Conservation (phyloP, 805 yeast species). For the Yamadazyma paraphyllophila region DNA sequence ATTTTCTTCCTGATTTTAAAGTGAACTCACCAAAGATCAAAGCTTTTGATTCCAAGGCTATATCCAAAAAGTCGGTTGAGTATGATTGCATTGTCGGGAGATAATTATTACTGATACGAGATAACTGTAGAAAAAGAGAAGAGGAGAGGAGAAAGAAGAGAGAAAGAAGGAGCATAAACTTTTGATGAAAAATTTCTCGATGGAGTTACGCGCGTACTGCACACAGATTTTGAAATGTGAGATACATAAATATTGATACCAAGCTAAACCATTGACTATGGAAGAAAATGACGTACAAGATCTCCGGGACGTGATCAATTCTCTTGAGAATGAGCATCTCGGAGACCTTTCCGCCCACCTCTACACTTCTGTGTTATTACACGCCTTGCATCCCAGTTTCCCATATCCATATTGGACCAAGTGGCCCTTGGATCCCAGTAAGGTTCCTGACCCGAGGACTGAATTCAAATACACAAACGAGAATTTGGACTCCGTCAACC, state of each 20-base stretch:
- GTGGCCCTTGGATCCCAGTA: constrained; percentile 53
- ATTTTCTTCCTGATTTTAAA: constrained; percentile 84
- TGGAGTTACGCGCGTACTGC: neutral
- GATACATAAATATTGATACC: neutral
- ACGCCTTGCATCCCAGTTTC: constrained; percentile 33
- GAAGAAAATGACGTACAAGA: constrained; percentile 12
- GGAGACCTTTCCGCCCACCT: constrained; percentile 63
- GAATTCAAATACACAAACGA: constrained; percentile 21
- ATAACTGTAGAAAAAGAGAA: neutral
- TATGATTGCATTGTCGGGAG: constrained; percentile 37
- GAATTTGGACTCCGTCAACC: neutral
- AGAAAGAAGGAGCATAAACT: constrained; percentile 1
- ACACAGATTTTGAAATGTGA: neutral
- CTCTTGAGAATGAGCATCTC: constrained; percentile 49
- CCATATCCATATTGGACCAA: constrained; percentile 46
- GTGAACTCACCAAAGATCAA: constrained; percentile 87
- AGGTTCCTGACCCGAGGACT: constrained; percentile 38
- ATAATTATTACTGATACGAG: neutral
- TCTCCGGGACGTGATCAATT: constrained; percentile 20
- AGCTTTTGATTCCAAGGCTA: constrained; percentile 79
- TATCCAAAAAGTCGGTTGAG: constrained; percentile 69
- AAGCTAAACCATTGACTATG: neutral
- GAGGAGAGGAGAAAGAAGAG: constrained; percentile 9
- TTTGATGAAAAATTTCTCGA: constrained; percentile 1
- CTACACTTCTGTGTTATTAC: constrained; percentile 53